Conservation (phyloP, 768 basidiomycete species). For the Trametes cinnabarina region DNA sequence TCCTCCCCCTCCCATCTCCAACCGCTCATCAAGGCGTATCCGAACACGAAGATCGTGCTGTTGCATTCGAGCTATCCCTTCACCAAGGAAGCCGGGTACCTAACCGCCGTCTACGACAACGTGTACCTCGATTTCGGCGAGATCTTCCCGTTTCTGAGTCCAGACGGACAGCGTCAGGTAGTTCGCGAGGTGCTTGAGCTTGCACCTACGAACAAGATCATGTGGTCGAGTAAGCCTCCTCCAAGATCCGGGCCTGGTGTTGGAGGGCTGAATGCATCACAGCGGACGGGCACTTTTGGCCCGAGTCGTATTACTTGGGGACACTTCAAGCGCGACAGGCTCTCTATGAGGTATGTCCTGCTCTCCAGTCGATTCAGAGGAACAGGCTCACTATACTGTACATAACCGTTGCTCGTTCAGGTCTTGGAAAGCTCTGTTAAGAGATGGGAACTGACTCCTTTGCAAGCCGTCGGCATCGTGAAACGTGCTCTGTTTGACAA, state of each 20-base stretch:
- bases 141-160: constrained; percentile 68
- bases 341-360: constrained; percentile 49
- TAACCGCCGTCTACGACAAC: constrained; percentile 67
- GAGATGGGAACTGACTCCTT: constrained; percentile 49
- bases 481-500: constrained; percentile 64
- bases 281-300: constrained; percentile 75
- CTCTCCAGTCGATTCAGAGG: too few species aligned
- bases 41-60: constrained; percentile 60
- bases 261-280: neutral
- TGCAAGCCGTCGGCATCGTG: constrained; percentile 52
- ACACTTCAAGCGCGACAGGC: constrained; percentile 60
- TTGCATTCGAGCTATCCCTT: constrained; percentile 79
- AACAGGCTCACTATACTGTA: neutral
- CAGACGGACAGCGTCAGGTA: constrained; percentile 57
- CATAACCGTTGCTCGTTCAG: constrained; percentile 31
- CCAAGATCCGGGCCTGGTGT: neutral
- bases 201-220: constrained; percentile 71
- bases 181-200: constrained; percentile 68
- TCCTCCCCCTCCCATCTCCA: constrained; percentile 70
- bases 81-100: constrained; percentile 75
- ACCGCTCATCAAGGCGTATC: constrained; percentile 61
- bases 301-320: constrained; percentile 72
- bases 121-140: constrained; percentile 81
- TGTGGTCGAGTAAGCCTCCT: constrained; percentile 71
- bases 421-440: constrained; percentile 53